phyloP scores from a whole-genome alignment of 116 monocot genomes.

The Posidonia oceanica region DNA sequence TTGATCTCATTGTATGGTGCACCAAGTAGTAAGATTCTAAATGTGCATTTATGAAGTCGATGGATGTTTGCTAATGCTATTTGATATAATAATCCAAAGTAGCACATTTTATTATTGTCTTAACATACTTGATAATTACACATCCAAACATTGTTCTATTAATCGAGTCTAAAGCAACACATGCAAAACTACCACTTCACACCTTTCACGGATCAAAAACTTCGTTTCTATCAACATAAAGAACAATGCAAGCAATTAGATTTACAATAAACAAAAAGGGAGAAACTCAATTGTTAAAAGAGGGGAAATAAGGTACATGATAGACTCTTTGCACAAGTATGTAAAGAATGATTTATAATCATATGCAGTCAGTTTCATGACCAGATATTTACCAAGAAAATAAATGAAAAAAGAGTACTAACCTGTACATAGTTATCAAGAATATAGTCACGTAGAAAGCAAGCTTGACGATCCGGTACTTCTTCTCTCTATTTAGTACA shows the following conservation, averaged over 20 bases:
- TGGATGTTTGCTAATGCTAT: not conserved
- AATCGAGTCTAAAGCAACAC: no score
- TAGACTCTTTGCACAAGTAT: not conserved
- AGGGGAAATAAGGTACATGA: not conserved
- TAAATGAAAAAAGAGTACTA: not conserved
- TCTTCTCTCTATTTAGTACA: conserved; percentile 55
- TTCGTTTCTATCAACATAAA: no score
- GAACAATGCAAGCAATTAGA: not conserved
- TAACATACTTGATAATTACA: no score
- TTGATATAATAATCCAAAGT: not conserved
- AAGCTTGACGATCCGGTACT: conserved; percentile 79
- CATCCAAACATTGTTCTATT: no score
- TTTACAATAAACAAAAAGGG: not conserved
- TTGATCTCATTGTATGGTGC: no score
- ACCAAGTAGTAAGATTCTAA: no score
- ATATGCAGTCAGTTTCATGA: no score
- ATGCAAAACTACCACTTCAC: no score
- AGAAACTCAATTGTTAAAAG: not conserved
- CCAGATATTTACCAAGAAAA: not conserved
- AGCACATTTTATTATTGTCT: no score
- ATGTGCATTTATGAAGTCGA: no score
- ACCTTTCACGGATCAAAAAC: no score
- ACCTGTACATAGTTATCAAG: conserved; percentile 84
- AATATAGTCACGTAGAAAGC: conserved; percentile 65
- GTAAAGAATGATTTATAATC: not conserved